Base-by-base conservation (phyloP, 2,329 filamentous ascomycete species). In the Pseudopyrenochaeta lycopersici region DNA sequence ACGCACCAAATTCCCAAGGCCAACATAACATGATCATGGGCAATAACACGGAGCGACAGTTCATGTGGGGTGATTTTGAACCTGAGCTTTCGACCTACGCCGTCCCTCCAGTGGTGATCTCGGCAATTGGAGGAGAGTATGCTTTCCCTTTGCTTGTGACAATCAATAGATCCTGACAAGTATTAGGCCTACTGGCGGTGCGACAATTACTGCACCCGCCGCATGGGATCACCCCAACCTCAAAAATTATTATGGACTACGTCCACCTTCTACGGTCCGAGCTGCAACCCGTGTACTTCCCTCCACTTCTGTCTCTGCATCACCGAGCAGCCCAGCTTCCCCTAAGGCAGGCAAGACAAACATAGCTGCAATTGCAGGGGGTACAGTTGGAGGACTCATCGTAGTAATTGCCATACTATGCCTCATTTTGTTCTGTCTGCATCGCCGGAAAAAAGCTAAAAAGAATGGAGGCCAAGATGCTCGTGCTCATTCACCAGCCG, bases 11-110 rank as follows among this genome's bases (percentile, higher is more conserved):
- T 11, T 77, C 81, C 20, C 85, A 81, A 77, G 85, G 82, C 4
- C 81, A 81, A 10, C 85, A 88, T 68, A 83, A 84, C 54, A 72
- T 84, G 52, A 81, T 86, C 61, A 70, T 86, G 20, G 81, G 84
- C 18, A 75, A 80, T 48, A 80, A 82, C 29, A 52, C 46, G 7
- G 65, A 74, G 4, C 71, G 79, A 33, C 73, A 78, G 20, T 76
- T 73, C 5, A 68, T 79, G 9, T 88, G 85, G 85, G 77, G 80
- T 52, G 72, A 80, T 9, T 87, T 80, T 59, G 70, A 77, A 18
- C 76, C 82, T 1, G 80, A 80, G 31, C 74, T 85, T 10, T 81
- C 81, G 7, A 72, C 71, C 5, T 87, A 88, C 66, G 65, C 68
- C n/a, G 83, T 88, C 4, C 85, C 85, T 4, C 72, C 77, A 5